Conservation (phyloP, 23 red algal genomes). For the Gracilaria gracilis region DNA sequence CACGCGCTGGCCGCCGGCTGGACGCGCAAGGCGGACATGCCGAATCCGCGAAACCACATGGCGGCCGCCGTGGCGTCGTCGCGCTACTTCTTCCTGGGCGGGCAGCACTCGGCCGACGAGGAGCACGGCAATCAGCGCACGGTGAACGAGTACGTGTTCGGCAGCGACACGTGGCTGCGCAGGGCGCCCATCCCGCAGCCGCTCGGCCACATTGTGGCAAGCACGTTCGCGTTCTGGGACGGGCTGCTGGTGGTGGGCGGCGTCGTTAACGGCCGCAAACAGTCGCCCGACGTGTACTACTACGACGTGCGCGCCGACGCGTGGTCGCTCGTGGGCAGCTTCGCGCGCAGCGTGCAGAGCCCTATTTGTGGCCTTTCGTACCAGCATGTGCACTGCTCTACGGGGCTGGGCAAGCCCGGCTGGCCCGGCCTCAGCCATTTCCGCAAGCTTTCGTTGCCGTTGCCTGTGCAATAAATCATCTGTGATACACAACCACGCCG, state of each 20-base stretch:
- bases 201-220: conserved; percentile 38
- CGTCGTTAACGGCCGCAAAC: conserved; percentile 17
- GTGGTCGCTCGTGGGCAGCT: conserved; percentile 3
- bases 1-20: background rate
- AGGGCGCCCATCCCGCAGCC: conserved; percentile 20
- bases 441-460: background rate
- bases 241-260: conserved; percentile 35
- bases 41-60: conserved; percentile 58
- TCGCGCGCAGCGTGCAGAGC: conserved; percentile 37
- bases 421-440: background rate
- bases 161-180: background rate
- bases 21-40: conserved; percentile 27
- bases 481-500: no score
- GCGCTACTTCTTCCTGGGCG: conserved; percentile 47
- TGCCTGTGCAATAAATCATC: background rate
- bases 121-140: conserved; percentile 20
- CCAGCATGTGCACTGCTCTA: background rate
- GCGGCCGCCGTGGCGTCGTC: conserved; percentile 10
- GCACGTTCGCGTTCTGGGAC: conserved; percentile 47
- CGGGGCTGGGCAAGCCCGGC: conserved; percentile 33
- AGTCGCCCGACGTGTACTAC: background rate
- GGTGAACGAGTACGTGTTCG: conserved; percentile 38
- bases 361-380: conserved; percentile 34
- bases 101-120: conserved; percentile 45
- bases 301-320: conserved; percentile 26